Conservation (phyloP, 768 basidiomycete genomes). For the Lentinula guzmanii region DNA sequence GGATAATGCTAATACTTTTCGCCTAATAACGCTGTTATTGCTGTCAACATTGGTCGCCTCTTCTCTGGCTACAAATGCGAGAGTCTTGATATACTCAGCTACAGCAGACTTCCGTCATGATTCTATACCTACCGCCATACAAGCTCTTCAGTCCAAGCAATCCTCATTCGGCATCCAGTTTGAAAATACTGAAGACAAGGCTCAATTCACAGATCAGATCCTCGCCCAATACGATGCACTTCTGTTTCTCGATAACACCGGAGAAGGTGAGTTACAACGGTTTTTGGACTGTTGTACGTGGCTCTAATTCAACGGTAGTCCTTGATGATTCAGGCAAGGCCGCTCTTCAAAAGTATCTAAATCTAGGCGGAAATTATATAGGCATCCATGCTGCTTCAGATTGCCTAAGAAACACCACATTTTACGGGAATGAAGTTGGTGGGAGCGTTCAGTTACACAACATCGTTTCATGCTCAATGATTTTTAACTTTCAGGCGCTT, state of each 20-base stretch:
- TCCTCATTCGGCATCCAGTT: slow-evolving; percentile 47
- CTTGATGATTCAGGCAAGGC: slow-evolving; percentile 52
- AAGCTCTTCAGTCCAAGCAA: slow-evolving; percentile 41
- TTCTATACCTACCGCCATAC: slow-evolving; percentile 66
- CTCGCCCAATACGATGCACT: slow-evolving; percentile 58
- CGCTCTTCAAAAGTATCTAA: slow-evolving; percentile 60
- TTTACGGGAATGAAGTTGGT: slow-evolving; percentile 57
- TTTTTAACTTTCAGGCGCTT: slow-evolving; percentile 36
- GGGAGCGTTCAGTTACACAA: slow-evolving; percentile 1
- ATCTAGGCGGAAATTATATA: slow-evolving; percentile 65
- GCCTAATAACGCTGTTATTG: background rate
- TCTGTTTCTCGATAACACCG: slow-evolving; percentile 64
- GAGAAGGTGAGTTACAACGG: slow-evolving; percentile 40
- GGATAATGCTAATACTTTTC: background rate
- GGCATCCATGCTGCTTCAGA: slow-evolving; percentile 66
- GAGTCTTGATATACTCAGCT: slow-evolving; percentile 54
- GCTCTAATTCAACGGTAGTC: slow-evolving; percentile 30
- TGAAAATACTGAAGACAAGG: slow-evolving; percentile 58
- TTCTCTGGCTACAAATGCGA: background rate
- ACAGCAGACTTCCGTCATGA: slow-evolving; percentile 66
- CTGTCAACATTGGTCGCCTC: background rate
- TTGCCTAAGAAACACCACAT: slow-evolving; percentile 49
- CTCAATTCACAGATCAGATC: slow-evolving; percentile 47
- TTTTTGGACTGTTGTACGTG: background rate
- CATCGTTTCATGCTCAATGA: background rate